Base-by-base conservation (phyloP, 345 rosid genomes). In the Ceriops decandra region DNA sequence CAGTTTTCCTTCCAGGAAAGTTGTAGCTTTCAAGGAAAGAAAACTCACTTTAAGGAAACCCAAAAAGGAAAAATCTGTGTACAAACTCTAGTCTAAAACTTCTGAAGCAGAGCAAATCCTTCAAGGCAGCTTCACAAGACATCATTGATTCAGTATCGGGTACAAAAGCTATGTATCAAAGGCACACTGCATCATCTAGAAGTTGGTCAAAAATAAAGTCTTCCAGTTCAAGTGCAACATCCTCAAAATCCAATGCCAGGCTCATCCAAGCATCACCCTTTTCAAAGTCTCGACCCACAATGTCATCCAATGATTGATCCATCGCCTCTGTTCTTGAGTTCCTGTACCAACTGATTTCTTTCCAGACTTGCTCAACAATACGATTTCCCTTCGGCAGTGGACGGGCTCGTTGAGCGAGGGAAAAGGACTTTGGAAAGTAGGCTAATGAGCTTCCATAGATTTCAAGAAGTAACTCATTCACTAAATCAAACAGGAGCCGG, bases 201-300 rank as follows among this genome's bases (percentile, higher is more conserved):
- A 90, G 77, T 57, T 89, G 85, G 61, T 86, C 82, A 7, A 89
- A 83, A 63, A 93, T 81, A 79, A 83, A 6, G 10, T 90, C 92
- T 83, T 93, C 97, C 36, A 93, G 74, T 67, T 87, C 93, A 62
- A 90, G 84, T 27, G 86, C 85, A 53, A 85, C 81, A 67, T 83
- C 85, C 68, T 90, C 92, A 62, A 78, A 68, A 46, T 90, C 95
- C 61, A 73, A 68, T 56, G 70, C 80, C 60, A 80, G 78, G 67
- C 77, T 75, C 90, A 85, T 78, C 99, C 97, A 90, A 53, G 84
- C 80, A 75, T 91, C 88, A 57, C 75, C 63, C 65, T 72, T 85
- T 10, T 17, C 73, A 69, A 90, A 68, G 71, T 95, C 97, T 57
- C 75, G 73, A 52, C 76, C 86, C 53, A 90, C 79, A 4, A 85